Evolutionary conservation across 768 basidiomycete species (phyloP), one percentile per base, ranked within the genome.

Genomic region (Boletus eberwhitei): DNA sequence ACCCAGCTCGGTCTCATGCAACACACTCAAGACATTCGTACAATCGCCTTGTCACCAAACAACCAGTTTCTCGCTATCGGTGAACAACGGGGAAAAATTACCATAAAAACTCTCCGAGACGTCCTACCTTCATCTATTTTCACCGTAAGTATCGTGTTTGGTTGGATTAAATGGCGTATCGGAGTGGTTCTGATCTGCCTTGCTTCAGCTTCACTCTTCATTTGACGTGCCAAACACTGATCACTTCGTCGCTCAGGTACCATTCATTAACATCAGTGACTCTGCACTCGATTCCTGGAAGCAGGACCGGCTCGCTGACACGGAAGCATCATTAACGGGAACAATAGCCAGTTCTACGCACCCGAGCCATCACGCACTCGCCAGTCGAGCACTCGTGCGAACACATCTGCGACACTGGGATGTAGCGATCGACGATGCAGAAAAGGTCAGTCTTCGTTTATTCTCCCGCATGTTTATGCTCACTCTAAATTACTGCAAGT

Each of bases 151-250:
- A 16, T 11, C 29, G 2, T 32, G 31, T 40, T 11, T 4, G 12
- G 31, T 11, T 24, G n/a, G n/a, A 31, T 39, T 16, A n/a, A n/a
- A 6, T 8, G 0, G 9, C 13, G 5, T 21, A 29, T 45, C 11
- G 29, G 7, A 8, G 1, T 8, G 8, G 29, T 29, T 29, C 29
- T 24, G 4, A 24, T 4, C 24, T 1, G 4, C 24, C 24, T 1
- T 24, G 4, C 24, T 1, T 2, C 2, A 1, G 4, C 24, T 1
- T 2, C 2, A 1, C 6, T 8, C 12, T 41, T 41, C 4, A 14
- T 16, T 41, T 14, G 8, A 19, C 14, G 8, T 16, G 17, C n/a
- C n/a, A n/a, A 9, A 43, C 4, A 43, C 16, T 21, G 2, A 26
- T 42, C 5, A 9, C 8, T 43, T 11, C 2, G 21, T 40, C 24